Evolutionary conservation across 2,329 filamentous ascomycete species (phyloP), one percentile per base, ranked within the genome.

Genomic region (Ceratocystis alfenasii): DNA sequence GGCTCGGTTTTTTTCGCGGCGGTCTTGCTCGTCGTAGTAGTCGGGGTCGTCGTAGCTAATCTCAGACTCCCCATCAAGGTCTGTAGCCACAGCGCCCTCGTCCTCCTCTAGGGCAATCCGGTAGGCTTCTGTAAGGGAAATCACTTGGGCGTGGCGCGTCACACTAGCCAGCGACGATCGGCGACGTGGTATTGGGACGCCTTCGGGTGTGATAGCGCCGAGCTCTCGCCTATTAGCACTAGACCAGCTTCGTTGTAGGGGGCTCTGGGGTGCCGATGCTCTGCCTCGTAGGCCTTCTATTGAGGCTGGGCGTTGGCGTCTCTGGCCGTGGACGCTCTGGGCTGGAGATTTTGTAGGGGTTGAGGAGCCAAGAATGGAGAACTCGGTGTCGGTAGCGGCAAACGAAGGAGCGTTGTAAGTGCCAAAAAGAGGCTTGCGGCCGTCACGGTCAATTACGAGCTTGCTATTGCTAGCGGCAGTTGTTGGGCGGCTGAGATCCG

Each of bases 351-450:
- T 20, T 59, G 63, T 45, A 3, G 50, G 28, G 65, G 62, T 62
- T 67, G 48, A 72, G 69, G 17, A 69, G 70, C 44, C 70, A 66
- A 64, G 60, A 4, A 57, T 50, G 6, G 67, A 15, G 17, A 66
- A 64, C 17, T 44, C 59, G 25, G 62, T 30, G 50, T 68, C 63
- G 57, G 20, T 59, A 4, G 66, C 50, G 4, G 50, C 22, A 15
- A 70, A 64, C 10, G 72, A 36, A 28, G 61, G 36, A 68, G 70
- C 60, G 17, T 69, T 67, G 66, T 67, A 70, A 68, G 67, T 71
- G 62, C 66, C 70, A 65, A 79, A 79, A 15, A 79, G 69, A 62
- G 76, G 76, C 70, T 74, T 77, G 46, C 77, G 73, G n/a, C 75
- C 76, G 5, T 74, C 74, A 63, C 76, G 73, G 69, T 74, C 76